A percentile compares a stretch with the other conserved stretches of the same genome.
These are phyloP conservation scores for Torulaspora quercuum DNA, from an alignment of 805 yeast genomes.

Conservation along the genomic window DNA sequence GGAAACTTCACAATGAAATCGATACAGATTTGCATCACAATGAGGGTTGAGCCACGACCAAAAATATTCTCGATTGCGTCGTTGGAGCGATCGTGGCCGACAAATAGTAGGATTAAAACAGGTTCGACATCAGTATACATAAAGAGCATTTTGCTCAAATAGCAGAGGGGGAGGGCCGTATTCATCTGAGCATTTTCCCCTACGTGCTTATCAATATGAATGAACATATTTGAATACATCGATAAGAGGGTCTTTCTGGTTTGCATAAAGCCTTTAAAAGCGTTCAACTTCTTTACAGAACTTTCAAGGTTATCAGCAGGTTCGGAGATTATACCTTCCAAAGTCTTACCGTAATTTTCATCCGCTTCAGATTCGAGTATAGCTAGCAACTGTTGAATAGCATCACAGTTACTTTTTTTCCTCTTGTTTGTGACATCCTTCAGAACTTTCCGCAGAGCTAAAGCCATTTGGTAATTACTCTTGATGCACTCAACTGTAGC, in stretches of 20 bases:
- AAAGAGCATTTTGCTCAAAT: conserved; percentile 22
- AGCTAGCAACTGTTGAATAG: conserved; percentile 37
- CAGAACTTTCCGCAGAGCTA: conserved; percentile 36
- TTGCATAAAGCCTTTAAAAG: conserved; percentile 31
- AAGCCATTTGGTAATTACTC: conserved; percentile 34
- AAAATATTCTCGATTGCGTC: conserved; percentile 15
- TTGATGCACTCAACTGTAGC: conserved; percentile 38
- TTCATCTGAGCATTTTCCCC: conserved; percentile 21
- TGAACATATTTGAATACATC: conserved; percentile 20
- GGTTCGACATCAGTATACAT: conserved; percentile 24
- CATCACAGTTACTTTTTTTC: conserved; percentile 38
- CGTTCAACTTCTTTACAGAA: conserved; percentile 26
- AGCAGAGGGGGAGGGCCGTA: conserved; percentile 24
- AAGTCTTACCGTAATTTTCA: conserved; percentile 34
- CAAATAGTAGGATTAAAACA: conserved; percentile 13
- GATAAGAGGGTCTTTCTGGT: conserved; percentile 26
- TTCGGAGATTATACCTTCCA: conserved; percentile 29
- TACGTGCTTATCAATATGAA: conserved; percentile 4
- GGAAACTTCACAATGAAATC: conserved; percentile 17
- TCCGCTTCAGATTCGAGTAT: conserved; percentile 39
- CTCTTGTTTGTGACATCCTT: conserved; percentile 41
- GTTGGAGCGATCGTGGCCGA: conserved; percentile 5
- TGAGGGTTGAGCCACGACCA: conserved; percentile 17
- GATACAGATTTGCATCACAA: conserved; percentile 19
- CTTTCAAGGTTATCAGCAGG: conserved; percentile 20